Conservation (phyloP, 192 early-diverging fungal genomes). For the Linderina pennispora region DNA sequence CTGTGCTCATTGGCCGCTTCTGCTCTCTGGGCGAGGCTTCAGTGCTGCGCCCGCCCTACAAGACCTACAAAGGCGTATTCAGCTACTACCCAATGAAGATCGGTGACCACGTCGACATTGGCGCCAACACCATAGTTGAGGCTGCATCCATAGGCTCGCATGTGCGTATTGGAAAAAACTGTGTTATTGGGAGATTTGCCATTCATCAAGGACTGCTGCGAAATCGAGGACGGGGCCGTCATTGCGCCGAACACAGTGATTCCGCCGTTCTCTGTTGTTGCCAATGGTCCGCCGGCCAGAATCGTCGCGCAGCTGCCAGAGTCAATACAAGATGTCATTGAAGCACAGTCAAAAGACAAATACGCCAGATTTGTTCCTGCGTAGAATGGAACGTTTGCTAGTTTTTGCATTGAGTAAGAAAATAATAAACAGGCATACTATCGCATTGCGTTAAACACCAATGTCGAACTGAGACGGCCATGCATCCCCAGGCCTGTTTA, state of each 20-base stretch:
- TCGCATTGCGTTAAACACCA: too few species aligned
- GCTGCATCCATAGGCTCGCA: constrained; percentile 86
- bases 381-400: not conserved
- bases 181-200: constrained; percentile 90
- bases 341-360: constrained; percentile 66
- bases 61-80: constrained; percentile 85
- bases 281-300: constrained; percentile 64
- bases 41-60: constrained; percentile 90
- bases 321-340: constrained; percentile 75
- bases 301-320: constrained; percentile 84
- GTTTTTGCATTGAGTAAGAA: too few species aligned
- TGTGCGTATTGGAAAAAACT: constrained; percentile 90
- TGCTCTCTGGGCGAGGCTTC: constrained; percentile 72
- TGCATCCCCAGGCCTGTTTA: too few species aligned
- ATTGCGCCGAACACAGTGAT: constrained; percentile 89
- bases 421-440: too few species aligned
- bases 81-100: constrained; percentile 98
- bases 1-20: constrained; percentile 87
- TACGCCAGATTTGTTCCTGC: constrained; percentile 66
- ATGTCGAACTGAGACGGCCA: too few species aligned
- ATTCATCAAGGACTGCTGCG: constrained; percentile 93
- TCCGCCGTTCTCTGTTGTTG: constrained; percentile 87
- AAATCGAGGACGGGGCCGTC: constrained; percentile 86
- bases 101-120: constrained; percentile 87
- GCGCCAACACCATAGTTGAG: constrained; percentile 82